These are phyloP conservation scores for Exophiala oligosperma DNA, from an alignment of 2,329 filamentous ascomycete species.

Conservation along the genomic window DNA sequence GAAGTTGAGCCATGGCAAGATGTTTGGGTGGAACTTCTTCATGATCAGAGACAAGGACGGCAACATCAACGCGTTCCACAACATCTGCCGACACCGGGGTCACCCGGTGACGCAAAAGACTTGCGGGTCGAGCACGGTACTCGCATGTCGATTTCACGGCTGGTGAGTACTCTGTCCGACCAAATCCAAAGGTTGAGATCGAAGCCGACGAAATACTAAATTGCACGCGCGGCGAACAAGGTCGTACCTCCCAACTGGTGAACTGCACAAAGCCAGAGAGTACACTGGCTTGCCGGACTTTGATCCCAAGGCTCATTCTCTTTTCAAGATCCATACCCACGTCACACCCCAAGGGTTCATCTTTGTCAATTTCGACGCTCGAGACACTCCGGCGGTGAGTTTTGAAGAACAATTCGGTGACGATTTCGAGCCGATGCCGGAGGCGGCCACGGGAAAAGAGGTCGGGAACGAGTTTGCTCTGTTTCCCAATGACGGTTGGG, in stretches of 20 bases:
- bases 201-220: too few species aligned
- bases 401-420: slow-evolving; percentile 57
- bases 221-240: slow-evolving; percentile 35
- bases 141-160: slow-evolving; percentile 63
- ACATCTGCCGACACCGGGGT: slow-evolving; percentile 63
- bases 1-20: slow-evolving; percentile 1
- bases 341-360: slow-evolving; percentile 44
- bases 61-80: slow-evolving; percentile 62
- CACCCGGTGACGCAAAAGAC: slow-evolving; percentile 50
- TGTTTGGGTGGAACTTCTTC: slow-evolving; percentile 56
- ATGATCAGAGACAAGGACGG: slow-evolving; percentile 52
- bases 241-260: slow-evolving; percentile 60
- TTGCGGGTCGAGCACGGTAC: slow-evolving; percentile 39
- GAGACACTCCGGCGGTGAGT: slow-evolving; percentile 46
- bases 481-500: slow-evolving; percentile 54
- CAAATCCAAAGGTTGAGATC: not conserved
- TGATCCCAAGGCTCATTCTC: slow-evolving; percentile 57
- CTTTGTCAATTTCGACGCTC: slow-evolving; percentile 58
- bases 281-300: slow-evolving; percentile 61
- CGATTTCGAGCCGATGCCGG: slow-evolving; percentile 42
- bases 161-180: slow-evolving; percentile 45
- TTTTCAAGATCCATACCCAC: slow-evolving; percentile 42
- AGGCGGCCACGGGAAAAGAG: slow-evolving; percentile 15
- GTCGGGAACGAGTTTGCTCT: slow-evolving; percentile 39
- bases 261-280: slow-evolving; percentile 60